phyloP scores from a whole-genome alignment of 2,329 filamentous ascomycete species.

The Capronia coronata region DNA sequence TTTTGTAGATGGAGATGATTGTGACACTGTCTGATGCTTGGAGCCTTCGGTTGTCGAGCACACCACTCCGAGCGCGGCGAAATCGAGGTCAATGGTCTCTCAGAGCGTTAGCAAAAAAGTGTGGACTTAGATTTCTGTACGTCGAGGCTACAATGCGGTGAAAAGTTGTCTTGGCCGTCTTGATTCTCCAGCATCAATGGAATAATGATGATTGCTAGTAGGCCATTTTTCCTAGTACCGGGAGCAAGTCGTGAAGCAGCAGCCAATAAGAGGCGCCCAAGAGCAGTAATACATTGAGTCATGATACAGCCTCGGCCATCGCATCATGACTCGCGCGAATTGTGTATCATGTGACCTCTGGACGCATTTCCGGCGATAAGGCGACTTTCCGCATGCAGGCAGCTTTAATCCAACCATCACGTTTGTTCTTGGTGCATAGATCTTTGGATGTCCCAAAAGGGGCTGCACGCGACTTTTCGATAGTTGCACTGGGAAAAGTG shows the following conservation, averaged over 20 bases:
- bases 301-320: background rate
- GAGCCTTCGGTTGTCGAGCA: background rate
- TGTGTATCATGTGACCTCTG: background rate
- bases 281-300: background rate
- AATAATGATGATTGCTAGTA: too few species aligned
- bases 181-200: too few species aligned
- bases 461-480: too few species aligned
- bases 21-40: slow-evolving; percentile 5
- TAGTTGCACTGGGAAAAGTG: background rate
- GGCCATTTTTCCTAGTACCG: background rate
- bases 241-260: background rate
- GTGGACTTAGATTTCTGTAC: too few species aligned
- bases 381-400: too few species aligned
- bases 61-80: background rate
- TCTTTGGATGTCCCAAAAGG: too few species aligned
- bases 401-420: too few species aligned
- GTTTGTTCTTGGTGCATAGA: too few species aligned
- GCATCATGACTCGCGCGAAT: background rate
- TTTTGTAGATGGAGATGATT: slow-evolving; percentile 4
- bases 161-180: too few species aligned
- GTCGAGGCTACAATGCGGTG: too few species aligned
- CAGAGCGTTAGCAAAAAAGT: too few species aligned
- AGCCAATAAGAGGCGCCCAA: slow-evolving; percentile 8
- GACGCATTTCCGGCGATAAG: too few species aligned
- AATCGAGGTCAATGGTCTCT: background rate